A percentile compares a stretch with the other conserved stretches of the same genome.
phyloP scores from a whole-genome alignment of 2,329 filamentous ascomycete species.

The Phyllachora maydis region DNA sequence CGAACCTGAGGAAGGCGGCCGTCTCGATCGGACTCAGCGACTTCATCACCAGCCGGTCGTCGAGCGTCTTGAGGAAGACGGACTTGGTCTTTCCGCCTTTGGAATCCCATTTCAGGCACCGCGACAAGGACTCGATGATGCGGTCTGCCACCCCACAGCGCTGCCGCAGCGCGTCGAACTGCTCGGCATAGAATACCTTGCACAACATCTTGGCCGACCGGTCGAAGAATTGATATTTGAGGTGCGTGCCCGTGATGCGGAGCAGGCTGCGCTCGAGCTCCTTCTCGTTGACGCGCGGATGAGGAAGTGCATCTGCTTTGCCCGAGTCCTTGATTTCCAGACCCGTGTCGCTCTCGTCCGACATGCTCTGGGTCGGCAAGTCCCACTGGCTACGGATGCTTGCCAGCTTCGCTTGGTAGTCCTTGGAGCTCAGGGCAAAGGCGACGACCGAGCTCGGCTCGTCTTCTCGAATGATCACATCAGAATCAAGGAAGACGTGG shows the following conservation, averaged over 20 bases:
- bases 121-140: constrained; percentile 84
- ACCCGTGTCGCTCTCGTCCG: constrained; percentile 9
- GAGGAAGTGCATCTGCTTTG: constrained; percentile 16
- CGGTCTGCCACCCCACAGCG: constrained; percentile 89
- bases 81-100: constrained; percentile 97
- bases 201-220: constrained; percentile 89
- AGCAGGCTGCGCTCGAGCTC: constrained; percentile 74
- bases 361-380: constrained; percentile 16
- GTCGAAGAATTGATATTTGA: constrained; percentile 90
- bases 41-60: constrained; percentile 86
- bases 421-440: constrained; percentile 69
- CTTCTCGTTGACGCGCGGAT: constrained; percentile 41
- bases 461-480: constrained; percentile 93
- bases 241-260: constrained; percentile 70
- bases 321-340: constrained; percentile 14
- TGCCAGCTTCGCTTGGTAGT: constrained; percentile 66
- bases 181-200: constrained; percentile 97
- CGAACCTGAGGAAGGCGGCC: constrained; percentile 83
- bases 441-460: constrained; percentile 94
- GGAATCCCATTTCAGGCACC: constrained; percentile 94
- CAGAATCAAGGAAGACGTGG: constrained; percentile 90
- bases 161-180: constrained; percentile 82
- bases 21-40: constrained; percentile 82
- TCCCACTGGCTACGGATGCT: constrained; percentile 36
- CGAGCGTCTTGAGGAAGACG: constrained; percentile 87